phyloP scores from a whole-genome alignment of 306 rosid species.

The Pterocarpus macrocarpus region DNA sequence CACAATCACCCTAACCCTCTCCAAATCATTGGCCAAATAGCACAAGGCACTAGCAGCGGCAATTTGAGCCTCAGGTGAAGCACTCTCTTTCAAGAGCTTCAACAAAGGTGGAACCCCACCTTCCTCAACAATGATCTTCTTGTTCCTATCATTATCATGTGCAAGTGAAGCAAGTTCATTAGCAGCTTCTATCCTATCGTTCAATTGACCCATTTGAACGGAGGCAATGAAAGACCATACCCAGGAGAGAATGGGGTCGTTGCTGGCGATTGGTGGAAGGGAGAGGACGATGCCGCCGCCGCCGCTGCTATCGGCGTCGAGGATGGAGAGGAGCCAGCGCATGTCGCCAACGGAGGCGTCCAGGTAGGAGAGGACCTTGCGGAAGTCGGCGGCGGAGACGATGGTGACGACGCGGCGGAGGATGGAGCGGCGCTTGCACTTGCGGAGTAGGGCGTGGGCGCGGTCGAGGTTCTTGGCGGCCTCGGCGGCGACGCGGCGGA shows the following conservation, averaged over 20 bases:
- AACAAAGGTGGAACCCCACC: constrained; percentile 70
- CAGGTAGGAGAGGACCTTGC: constrained; percentile 51
- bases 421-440: constrained; percentile 72
- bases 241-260: constrained; percentile 82
- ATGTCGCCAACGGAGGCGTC: constrained; percentile 80
- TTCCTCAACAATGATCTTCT: constrained; percentile 78
- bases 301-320: constrained; percentile 53
- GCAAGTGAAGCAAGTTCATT: constrained; percentile 69
- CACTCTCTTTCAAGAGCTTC: constrained; percentile 70
- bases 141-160: constrained; percentile 71
- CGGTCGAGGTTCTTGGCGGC: constrained; percentile 70
- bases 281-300: constrained; percentile 60
- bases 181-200: constrained; percentile 70
- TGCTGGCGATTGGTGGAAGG: constrained; percentile 81
- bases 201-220: constrained; percentile 72
- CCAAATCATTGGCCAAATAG: constrained; percentile 61
- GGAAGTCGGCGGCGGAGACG: constrained; percentile 68
- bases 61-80: constrained; percentile 64
- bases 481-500: constrained; percentile 66
- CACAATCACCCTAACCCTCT: constrained; percentile 62
- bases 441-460: constrained; percentile 62
- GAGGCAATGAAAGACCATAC: constrained; percentile 81
- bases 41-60: constrained; percentile 65
- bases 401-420: constrained; percentile 73
- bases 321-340: constrained; percentile 70